Evolutionary conservation across 441 rosid genomes (phyloP).

Genomic region (Adansonia rubrostipa): DNA sequence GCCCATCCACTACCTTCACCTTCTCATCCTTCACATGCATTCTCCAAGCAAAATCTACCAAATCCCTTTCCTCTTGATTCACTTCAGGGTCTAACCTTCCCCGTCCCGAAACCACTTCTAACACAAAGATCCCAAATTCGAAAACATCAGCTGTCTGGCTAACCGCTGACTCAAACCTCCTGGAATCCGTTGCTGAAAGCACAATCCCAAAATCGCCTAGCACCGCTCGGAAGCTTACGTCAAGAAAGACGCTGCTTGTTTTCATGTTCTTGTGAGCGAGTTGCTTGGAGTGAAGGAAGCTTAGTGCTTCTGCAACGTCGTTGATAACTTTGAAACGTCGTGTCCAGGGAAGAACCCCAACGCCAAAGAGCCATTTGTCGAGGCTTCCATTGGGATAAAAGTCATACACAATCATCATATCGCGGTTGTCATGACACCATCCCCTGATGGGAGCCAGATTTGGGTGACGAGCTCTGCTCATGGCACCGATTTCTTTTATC

Average conservation of each 20-base stretch:
- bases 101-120: constrained; percentile 55
- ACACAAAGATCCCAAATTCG: constrained; percentile 48
- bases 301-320: constrained; percentile 46
- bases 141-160: constrained; percentile 50
- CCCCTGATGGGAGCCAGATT: constrained; percentile 53
- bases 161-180: constrained; percentile 41
- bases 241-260: constrained; percentile 47
- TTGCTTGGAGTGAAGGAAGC: constrained; percentile 44
- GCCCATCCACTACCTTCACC: constrained; percentile 42
- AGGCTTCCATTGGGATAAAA: constrained; percentile 50
- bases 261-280: constrained; percentile 57
- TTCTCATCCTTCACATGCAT: constrained; percentile 34
- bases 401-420: constrained; percentile 47
- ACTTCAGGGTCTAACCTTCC: constrained; percentile 37
- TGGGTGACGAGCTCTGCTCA: constrained; percentile 49
- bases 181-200: constrained; percentile 36
- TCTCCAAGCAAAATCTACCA: constrained; percentile 53
- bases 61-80: constrained; percentile 39
- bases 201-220: constrained; percentile 54
- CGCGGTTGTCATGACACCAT: constrained; percentile 49
- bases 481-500: constrained; percentile 44
- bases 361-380: constrained; percentile 53
- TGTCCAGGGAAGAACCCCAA: constrained; percentile 55
- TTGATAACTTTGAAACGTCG: constrained; percentile 45
- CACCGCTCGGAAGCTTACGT: constrained; percentile 51